Evolutionary conservation across 768 basidiomycete species (phyloP), one percentile per base, ranked within the genome.

Genomic region (Peribolospora kevripleyi): DNA sequence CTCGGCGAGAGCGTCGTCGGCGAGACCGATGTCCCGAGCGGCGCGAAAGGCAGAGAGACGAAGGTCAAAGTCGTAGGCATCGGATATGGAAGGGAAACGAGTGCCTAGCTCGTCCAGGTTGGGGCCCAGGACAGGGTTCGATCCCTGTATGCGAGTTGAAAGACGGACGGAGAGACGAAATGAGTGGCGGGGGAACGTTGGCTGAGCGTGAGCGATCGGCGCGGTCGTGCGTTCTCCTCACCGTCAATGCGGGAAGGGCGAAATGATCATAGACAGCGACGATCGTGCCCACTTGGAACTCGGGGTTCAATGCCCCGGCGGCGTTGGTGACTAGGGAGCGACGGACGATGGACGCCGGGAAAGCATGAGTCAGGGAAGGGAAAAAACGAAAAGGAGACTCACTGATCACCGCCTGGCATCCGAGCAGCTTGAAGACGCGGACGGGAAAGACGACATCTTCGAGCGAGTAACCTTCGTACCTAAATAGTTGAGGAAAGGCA

Each of bases 221-320:
- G 25, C 25, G 25, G 25, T 25, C 25, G 25, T 1, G 25, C 25
- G 25, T 25, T 25, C 25, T 25, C 53, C 59, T 3, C 14, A 60
- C 59, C 10, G 61, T 76, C 43, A 86, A 61, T 57, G 78, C 81
- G 3, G 84, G 84, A 37, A 87, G 70, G 1, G 82, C 83, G 50
- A 90, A 66, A 63, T 91, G 86, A 67, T 88, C 87, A 41, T 79
- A 79, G 13, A 91, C 70, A 14, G 81, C 78, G 48, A 88, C 81
- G 60, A 91, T 81, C 5, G 84, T 86, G 59, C 87, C 86, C 42
- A 85, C 80, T 11, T 78, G 71, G 57, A 84, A 74, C 6, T 69
- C 59, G 4, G 79, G 76, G 62, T 83, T 84, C 6, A 91, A 71
- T 3, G 80, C 80, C 13, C 86, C 86, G 13, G 84, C 76, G 8